phyloP scores from a whole-genome alignment of 352 stramenopile species.

The Saprolegnia parasitica region DNA sequence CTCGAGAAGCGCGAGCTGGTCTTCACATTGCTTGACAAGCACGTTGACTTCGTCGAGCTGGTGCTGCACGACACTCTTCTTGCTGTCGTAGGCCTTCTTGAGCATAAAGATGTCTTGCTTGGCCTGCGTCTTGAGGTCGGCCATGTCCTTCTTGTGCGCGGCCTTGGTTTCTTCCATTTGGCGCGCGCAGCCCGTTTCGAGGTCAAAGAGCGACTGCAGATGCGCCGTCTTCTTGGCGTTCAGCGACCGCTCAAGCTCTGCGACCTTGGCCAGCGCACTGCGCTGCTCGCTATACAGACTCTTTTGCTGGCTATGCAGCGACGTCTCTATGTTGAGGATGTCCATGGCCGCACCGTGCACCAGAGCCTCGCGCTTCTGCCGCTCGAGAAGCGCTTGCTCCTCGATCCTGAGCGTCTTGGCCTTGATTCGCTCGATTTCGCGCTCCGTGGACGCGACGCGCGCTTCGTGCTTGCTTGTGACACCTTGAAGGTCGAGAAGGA shows the following conservation, averaged over 20 bases:
- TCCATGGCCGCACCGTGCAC: conserved; percentile 36
- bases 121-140: conserved; percentile 50
- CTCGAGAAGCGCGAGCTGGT: conserved; percentile 35
- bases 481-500: conserved; percentile 35
- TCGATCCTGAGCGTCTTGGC: conserved; percentile 46
- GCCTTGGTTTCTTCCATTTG: conserved; percentile 36
- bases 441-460: conserved; percentile 47
- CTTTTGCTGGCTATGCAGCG: conserved; percentile 53
- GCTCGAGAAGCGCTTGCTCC: conserved; percentile 36
- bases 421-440: conserved; percentile 49
- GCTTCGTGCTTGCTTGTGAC: conserved; percentile 49
- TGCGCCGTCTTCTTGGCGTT: conserved; percentile 61
- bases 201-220: conserved; percentile 43
- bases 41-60: conserved; percentile 33
- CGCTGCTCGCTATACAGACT: conserved; percentile 50
- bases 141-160: conserved; percentile 45
- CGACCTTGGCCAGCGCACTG: conserved; percentile 50
- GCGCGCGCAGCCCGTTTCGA: conserved; percentile 44
- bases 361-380: conserved; percentile 35
- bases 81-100: conserved; percentile 45
- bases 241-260: conserved; percentile 51
- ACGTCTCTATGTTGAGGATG: conserved; percentile 46
- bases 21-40: conserved; percentile 18
- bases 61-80: conserved; percentile 37
- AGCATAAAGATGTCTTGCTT: conserved; percentile 49